phyloP scores from a whole-genome alignment of 2,329 filamentous ascomycete genomes.

The Trichoderma hamatum region DNA sequence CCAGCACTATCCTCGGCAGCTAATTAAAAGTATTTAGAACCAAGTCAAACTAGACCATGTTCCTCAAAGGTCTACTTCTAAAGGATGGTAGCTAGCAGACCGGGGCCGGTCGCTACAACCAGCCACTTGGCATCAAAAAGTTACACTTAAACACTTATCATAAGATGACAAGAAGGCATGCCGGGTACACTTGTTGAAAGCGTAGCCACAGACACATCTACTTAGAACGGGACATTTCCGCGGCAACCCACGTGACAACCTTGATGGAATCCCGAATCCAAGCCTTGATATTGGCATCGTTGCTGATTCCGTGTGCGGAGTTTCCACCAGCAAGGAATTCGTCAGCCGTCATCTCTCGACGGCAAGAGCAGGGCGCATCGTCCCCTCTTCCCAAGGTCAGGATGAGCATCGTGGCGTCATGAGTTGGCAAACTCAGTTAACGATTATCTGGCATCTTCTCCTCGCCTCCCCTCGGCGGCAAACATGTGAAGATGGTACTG shows the following conservation, averaged over 20 bases:
- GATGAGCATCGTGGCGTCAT: constrained; percentile 4
- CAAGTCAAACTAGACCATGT: neutral
- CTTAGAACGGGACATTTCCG: neutral
- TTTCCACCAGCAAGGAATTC: neutral
- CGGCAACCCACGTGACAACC: neutral
- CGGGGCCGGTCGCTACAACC: neutral
- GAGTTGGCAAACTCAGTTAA: neutral
- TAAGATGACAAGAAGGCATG: neutral
- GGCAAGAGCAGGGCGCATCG: neutral
- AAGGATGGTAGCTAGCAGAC: neutral
- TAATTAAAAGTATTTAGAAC: no score
- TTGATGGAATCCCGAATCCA: neutral
- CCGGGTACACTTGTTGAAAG: neutral
- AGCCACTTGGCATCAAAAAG: neutral
- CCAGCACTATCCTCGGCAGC: no score
- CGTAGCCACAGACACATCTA: no score
- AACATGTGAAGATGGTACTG: neutral
- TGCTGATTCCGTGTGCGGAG: neutral
- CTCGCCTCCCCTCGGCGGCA: neutral
- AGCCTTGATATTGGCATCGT: neutral
- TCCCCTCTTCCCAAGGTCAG: neutral
- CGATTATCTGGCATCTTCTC: neutral
- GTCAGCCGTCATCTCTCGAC: neutral
- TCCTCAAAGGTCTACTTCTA: neutral
- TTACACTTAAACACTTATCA: neutral